A percentile compares a stretch with the other conserved stretches of the same genome.
Evolutionary conservation across 768 basidiomycete species (phyloP).

Genomic region (Trametes cinnabarina): DNA sequence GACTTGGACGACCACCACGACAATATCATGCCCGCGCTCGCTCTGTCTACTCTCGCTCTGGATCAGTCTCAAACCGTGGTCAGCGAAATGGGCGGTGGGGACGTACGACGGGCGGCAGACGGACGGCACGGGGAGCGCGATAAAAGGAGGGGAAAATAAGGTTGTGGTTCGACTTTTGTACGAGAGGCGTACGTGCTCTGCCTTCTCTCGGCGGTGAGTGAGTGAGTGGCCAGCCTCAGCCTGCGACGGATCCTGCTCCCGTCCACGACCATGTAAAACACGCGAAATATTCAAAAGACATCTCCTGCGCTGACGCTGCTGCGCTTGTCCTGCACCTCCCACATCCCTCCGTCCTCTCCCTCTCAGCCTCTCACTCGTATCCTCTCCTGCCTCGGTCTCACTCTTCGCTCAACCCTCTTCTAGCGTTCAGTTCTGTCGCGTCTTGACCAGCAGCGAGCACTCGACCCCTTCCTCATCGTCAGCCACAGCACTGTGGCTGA

Average conservation of each 20-base stretch:
- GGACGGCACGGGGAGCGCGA: background rate
- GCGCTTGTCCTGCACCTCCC: background rate
- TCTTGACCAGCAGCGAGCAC: background rate
- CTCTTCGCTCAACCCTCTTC: no score
- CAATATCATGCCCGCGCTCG: no score
- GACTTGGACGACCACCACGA: background rate
- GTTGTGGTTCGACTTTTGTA: slow-evolving; percentile 15
- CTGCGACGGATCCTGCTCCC: background rate
- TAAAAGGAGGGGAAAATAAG: slow-evolving; percentile 2
- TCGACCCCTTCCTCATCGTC: background rate
- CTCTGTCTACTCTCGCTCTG: no score
- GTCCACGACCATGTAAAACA: background rate
- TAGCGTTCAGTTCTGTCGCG: no score
- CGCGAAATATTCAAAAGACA: no score
- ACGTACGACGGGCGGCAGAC: background rate
- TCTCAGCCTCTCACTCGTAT: background rate
- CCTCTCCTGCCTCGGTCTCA: background rate
- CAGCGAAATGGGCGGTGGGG: background rate
- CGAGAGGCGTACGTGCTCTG: background rate
- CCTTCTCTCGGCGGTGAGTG: background rate
- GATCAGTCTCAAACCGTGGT: no score
- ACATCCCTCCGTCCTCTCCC: background rate
- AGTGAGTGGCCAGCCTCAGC: background rate
- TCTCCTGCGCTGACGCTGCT: background rate
- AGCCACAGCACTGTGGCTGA: background rate